Evolutionary conservation across 176 grass and related monocot species (phyloP).

Genomic region (Luzula sylvatica): DNA sequence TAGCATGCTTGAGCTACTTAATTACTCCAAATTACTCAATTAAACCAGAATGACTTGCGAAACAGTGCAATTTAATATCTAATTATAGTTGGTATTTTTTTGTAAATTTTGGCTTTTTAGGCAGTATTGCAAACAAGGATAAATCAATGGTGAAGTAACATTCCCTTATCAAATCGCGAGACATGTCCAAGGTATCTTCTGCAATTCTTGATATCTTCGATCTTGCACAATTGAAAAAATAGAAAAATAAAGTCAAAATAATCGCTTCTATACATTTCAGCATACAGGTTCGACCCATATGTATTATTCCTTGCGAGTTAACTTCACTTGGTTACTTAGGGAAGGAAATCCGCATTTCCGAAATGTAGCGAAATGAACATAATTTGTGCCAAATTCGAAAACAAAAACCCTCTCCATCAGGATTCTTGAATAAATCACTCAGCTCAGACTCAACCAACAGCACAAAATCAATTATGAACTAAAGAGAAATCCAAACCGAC

Average conservation of each 20-base stretch:
- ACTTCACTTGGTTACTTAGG: slow-evolving; percentile 75
- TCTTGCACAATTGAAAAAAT: background rate
- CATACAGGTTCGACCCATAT: slow-evolving; percentile 84
- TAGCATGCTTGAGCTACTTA: background rate
- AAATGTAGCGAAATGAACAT: slow-evolving; percentile 26
- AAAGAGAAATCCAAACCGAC: too few species aligned
- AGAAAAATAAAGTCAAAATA: background rate
- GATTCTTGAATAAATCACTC: too few species aligned
- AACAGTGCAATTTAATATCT: background rate
- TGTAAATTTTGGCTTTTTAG: slow-evolving; percentile 27
- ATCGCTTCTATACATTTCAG: slow-evolving; percentile 33
- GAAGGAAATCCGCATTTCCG: slow-evolving; percentile 35
- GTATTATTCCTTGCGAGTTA: slow-evolving; percentile 81
- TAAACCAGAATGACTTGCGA: background rate
- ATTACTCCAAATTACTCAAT: background rate
- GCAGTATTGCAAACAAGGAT: slow-evolving; percentile 72
- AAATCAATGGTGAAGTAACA: slow-evolving; percentile 74
- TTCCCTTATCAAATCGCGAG: slow-evolving; percentile 58
- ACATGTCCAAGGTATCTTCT: slow-evolving; percentile 74
- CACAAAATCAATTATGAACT: too few species aligned
- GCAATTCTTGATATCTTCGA: too few species aligned
- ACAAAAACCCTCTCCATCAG: too few species aligned
- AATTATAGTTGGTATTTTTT: slow-evolving; percentile 6
- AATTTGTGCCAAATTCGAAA: too few species aligned
- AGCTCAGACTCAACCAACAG: too few species aligned